Evolutionary conservation across 306 rosid genomes (phyloP).

Genomic region (Ormosia emarginata): DNA sequence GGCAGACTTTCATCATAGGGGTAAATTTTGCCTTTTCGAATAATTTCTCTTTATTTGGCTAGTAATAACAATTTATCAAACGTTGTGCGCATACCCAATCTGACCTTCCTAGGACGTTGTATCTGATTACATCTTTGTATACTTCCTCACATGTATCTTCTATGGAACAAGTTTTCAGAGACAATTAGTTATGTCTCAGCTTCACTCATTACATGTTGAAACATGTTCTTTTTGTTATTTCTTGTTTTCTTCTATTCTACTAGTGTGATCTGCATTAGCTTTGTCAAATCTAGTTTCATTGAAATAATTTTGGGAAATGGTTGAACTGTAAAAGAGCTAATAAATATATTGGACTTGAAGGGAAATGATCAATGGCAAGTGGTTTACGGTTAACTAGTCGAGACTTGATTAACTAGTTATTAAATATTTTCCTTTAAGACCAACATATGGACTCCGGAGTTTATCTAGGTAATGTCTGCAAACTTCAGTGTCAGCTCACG

Average conservation of each 20-base stretch:
- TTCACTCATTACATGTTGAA: background rate
- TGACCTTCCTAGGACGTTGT: background rate
- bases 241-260: slow-evolving; percentile 4
- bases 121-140: background rate
- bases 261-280: background rate
- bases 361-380: background rate
- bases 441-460: background rate
- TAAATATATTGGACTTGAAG: background rate
- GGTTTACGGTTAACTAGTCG: background rate
- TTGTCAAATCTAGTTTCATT: background rate
- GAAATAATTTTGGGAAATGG: background rate
- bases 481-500: background rate
- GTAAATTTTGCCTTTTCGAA: slow-evolving; percentile 12
- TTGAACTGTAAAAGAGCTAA: background rate
- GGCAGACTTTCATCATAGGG: slow-evolving; percentile 56
- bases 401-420: background rate
- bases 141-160: background rate
- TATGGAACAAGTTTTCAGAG: background rate
- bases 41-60: background rate
- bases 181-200: background rate
- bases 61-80: background rate
- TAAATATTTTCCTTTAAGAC: background rate
- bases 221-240: background rate
- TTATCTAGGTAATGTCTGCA: background rate
- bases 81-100: background rate